Base-by-base conservation (phyloP, 352 stramenopile species). In the Saprolegnia diclina region DNA sequence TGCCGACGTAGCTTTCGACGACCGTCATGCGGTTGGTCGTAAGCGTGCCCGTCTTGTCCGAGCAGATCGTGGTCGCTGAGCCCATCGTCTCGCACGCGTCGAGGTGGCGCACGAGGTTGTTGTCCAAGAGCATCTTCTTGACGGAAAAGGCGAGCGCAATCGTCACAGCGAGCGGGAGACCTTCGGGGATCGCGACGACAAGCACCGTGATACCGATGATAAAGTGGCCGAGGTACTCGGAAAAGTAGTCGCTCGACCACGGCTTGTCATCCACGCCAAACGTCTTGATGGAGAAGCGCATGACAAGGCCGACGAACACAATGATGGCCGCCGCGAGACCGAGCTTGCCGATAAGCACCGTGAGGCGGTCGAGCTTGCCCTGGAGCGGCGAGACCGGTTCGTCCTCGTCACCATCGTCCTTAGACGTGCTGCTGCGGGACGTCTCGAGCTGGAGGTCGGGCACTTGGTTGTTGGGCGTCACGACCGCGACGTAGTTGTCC, bases 81-180 rank as follows among this genome's bases (percentile, higher is more conserved):
- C 96, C 95, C 82, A 98, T 97, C 5, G 96, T 99, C 79, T 99
- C 97, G 75, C 95, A 98, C 11, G 95, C 95, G 50, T 95, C 85
- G 56, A 99, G 77, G 63, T 98, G 88, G 55, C 96, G 96, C 29
- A 99, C 96, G 26, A 99, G 84, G 77, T 97, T 98, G 72, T 98
- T 89, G 66, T 98, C 92, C 64, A 88, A 86, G 65, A 97, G 94
- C 95, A 99, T 99, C 71, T 98, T 94, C 40, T 91, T 92, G 9
- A 93, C 97, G 5, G 81, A 92, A 65, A 95, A 90, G 2, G 89
- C 88, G 16, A 97, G 76, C 4, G 87, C 83, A 54, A 97, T 94
- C 21, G 89, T 95, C 13, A 97, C 89, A 24, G 87, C 92, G 42
- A 96, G 71, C 11, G 92, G 90, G 14, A 97, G 74, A 32, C 92